Percentiles rank a stretch among this genome's conserved stretches.
These are phyloP conservation scores for Dillenia turbinata DNA, from an alignment of 164 flowering plant species.

Conservation along the genomic window DNA sequence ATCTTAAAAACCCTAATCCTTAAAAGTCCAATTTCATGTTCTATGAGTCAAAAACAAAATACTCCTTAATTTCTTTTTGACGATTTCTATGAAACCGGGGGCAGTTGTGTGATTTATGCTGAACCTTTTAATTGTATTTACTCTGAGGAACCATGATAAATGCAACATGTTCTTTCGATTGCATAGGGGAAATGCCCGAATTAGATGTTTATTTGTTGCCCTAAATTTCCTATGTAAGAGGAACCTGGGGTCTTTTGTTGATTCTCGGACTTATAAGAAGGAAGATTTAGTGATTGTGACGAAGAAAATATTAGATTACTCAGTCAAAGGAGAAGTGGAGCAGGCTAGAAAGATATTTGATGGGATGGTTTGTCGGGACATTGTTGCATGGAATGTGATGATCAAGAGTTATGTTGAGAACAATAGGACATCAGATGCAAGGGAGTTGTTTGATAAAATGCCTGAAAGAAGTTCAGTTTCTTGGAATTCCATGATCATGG, in stretches of 20 bases:
- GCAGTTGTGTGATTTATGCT: too few relatives aligned
- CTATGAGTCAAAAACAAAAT: too few relatives aligned
- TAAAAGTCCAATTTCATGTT: too few relatives aligned
- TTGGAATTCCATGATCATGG: constrained; percentile 35
- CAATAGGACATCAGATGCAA: constrained; percentile 19
- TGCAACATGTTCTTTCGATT: background rate
- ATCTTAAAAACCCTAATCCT: too few relatives aligned
- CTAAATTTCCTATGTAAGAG: background rate
- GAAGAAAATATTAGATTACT: constrained; percentile 15
- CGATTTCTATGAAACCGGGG: too few relatives aligned
- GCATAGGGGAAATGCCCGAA: background rate
- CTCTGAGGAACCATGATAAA: too few relatives aligned
- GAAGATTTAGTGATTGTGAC: constrained; percentile 14
- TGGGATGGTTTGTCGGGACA: constrained; percentile 19
- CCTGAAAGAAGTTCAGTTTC: constrained; percentile 14
- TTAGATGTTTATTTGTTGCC: background rate
- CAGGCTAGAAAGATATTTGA: constrained; percentile 26
- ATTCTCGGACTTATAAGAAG: background rate
- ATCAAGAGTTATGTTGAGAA: constrained; percentile 23
- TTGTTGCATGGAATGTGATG: constrained; percentile 29
- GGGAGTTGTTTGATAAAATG: constrained; percentile 26
- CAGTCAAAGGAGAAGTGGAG: constrained; percentile 14
- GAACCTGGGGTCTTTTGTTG: background rate
- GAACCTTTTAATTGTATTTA: too few relatives aligned
- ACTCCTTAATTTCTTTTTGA: too few relatives aligned